A percentile compares a stretch with the other conserved stretches of the same genome.
phyloP scores from a whole-genome alignment of 495 filamentous ascomycete genomes.

The Penicillium bialowiezense region DNA sequence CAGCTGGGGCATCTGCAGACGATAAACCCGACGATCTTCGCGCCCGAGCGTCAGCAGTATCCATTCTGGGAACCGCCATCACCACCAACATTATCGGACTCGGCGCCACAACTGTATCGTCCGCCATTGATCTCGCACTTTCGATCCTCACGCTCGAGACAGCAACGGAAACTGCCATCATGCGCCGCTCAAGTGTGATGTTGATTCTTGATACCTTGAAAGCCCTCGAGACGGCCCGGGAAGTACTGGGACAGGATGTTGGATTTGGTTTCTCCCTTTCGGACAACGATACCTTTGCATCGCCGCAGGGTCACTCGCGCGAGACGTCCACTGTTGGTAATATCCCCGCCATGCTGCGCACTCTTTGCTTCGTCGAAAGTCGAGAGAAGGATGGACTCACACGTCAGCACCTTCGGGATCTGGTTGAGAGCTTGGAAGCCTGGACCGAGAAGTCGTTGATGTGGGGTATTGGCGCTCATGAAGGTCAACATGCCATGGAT shows the following conservation, averaged over 20 bases:
- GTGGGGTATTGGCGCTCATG: conserved; percentile 35
- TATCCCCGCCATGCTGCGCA: conserved; percentile 59
- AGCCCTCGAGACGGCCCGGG: conserved; percentile 57
- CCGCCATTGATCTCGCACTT: conserved; percentile 65
- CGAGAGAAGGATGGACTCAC: conserved; percentile 74
- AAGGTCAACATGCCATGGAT: conserved; percentile 15
- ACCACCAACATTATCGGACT: conserved; percentile 66
- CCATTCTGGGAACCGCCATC: conserved; percentile 63
- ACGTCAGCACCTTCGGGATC: conserved; percentile 64
- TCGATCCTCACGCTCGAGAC: conserved; percentile 64
- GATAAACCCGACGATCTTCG: conserved; percentile 68
- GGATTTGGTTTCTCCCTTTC: conserved; percentile 60
- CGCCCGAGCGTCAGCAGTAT: conserved; percentile 73
- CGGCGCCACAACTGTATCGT: conserved; percentile 49
- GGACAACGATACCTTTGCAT: conserved; percentile 14
- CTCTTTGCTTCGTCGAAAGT: conserved; percentile 62
- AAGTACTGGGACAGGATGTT: conserved; percentile 38
- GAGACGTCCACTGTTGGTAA: conserved; percentile 41
- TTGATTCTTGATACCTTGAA: conserved; percentile 65
- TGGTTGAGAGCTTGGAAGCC: conserved; percentile 69
- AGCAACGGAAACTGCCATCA: conserved; percentile 61
- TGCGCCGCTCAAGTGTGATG: conserved; percentile 70
- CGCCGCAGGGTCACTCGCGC: background rate
- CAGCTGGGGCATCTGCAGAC: conserved; percentile 53
- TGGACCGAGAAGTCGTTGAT: conserved; percentile 61